Percentiles rank a stretch among this genome's conserved stretches.
phyloP scores from a whole-genome alignment of 176 grass and related monocot genomes.

The Thalia dealbata region DNA sequence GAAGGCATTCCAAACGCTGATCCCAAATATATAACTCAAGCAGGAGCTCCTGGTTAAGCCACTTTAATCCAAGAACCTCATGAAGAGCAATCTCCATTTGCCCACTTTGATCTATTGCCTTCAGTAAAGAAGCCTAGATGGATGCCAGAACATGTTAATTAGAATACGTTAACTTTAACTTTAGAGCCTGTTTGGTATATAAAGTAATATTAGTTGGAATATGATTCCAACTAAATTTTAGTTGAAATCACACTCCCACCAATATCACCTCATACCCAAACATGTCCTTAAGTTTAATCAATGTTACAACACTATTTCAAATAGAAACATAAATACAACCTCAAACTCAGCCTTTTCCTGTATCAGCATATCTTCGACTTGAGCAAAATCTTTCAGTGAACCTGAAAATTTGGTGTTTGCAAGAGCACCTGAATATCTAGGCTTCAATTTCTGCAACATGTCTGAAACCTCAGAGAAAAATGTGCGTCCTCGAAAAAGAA shows the following conservation, averaged over 20 bases:
- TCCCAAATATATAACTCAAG: slow-evolving; percentile 85
- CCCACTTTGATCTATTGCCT: slow-evolving; percentile 32
- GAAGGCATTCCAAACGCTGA: slow-evolving; percentile 58
- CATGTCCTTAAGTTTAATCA: neutral
- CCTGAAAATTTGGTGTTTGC: slow-evolving; percentile 9
- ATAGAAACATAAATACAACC: slow-evolving; percentile 20
- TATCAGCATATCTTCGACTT: slow-evolving; percentile 54
- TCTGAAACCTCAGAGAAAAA: slow-evolving; percentile 62
- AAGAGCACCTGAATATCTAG: slow-evolving; percentile 19
- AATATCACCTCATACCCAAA: too few relatives aligned
- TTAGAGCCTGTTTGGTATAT: too few relatives aligned
- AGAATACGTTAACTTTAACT: neutral
- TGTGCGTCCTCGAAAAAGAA: slow-evolving; percentile 42
- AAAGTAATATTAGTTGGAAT: too few relatives aligned
- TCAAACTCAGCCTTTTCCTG: slow-evolving; percentile 59
- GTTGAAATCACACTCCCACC: too few relatives aligned
- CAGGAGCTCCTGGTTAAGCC: slow-evolving; percentile 77
- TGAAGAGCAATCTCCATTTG: slow-evolving; percentile 22
- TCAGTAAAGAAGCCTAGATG: slow-evolving; percentile 43
- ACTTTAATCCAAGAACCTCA: slow-evolving; percentile 67
- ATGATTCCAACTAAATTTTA: too few relatives aligned
- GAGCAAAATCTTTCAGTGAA: slow-evolving; percentile 37
- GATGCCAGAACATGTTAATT: slow-evolving; percentile 2
- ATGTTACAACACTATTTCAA: neutral
- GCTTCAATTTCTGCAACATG: slow-evolving; percentile 35